A percentile compares a stretch with the other conserved stretches of the same genome.
phyloP scores from a whole-genome alignment of 768 basidiomycete species.

The Gloeostereum incarnatum region DNA sequence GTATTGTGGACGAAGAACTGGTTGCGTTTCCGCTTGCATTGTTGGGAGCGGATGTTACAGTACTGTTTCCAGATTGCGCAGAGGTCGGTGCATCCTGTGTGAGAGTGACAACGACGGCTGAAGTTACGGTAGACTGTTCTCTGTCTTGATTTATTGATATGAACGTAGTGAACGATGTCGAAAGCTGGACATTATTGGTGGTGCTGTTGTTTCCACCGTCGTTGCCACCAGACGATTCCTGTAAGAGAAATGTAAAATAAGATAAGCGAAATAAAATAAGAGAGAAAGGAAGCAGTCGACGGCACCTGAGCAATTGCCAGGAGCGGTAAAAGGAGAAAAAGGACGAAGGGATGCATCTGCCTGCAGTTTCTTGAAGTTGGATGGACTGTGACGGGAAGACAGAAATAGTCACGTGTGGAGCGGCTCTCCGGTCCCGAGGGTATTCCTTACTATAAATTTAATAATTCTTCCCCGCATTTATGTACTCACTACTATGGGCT shows the following conservation, averaged over 20 bases:
- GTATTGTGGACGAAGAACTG: slow-evolving; percentile 27
- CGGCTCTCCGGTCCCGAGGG: not conserved
- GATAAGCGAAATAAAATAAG: not conserved
- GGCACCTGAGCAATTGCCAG: slow-evolving; percentile 20
- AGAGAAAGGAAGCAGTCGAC: not conserved
- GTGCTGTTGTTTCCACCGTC: slow-evolving; percentile 1
- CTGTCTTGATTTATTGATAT: slow-evolving; percentile 30
- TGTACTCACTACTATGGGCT: slow-evolving; percentile 46
- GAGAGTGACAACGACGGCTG: slow-evolving; percentile 36
- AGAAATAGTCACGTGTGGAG: not conserved
- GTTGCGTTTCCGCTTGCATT: slow-evolving; percentile 10
- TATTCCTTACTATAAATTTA: slow-evolving; percentile 15
- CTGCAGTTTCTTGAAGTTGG: not conserved
- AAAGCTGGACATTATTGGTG: slow-evolving; percentile 21
- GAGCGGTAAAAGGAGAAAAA: slow-evolving; percentile 13
- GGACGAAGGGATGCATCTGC: not conserved
- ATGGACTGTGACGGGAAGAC: not conserved
- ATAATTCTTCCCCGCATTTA: slow-evolving; percentile 39
- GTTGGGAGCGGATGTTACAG: not conserved
- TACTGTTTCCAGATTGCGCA: too few relatives aligned
- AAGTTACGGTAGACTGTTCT: slow-evolving; percentile 26
- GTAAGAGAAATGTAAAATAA: not conserved
- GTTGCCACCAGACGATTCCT: not conserved
- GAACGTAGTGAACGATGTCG: slow-evolving; percentile 27
- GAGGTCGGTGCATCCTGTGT: slow-evolving; percentile 18